These are phyloP conservation scores for Umbelopsis vinacea DNA, from an alignment of 192 early-diverging fungal genomes.

Conservation along the genomic window DNA sequence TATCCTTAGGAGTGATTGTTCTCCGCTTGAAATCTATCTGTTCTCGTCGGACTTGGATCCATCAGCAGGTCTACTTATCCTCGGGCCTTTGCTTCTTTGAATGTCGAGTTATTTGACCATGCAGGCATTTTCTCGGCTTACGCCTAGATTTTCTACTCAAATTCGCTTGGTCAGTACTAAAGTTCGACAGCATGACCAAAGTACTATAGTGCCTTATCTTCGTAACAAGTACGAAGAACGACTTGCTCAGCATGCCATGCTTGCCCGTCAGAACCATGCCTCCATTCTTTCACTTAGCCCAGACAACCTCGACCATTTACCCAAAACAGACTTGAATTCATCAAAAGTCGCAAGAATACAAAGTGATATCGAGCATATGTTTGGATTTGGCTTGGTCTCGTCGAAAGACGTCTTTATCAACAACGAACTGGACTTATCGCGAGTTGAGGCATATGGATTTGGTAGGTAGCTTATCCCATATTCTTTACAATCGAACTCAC, in stretches of 20 bases:
- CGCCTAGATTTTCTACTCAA: neutral
- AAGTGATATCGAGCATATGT: slow-evolving; percentile 14
- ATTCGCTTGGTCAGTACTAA: neutral
- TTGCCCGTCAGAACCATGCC: neutral
- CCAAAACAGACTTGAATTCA: neutral
- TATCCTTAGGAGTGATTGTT: neutral
- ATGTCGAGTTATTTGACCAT: neutral
- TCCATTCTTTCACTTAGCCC: neutral
- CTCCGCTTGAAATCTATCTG: neutral
- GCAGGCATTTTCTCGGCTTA: neutral
- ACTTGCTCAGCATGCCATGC: slow-evolving; percentile 12
- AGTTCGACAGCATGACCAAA: neutral
- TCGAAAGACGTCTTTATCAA: slow-evolving; percentile 57
- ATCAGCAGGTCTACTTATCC: too few species aligned
- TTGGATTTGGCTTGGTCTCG: slow-evolving; percentile 27
- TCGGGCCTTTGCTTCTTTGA: too few species aligned
- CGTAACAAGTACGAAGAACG: slow-evolving; percentile 8
- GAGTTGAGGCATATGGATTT: slow-evolving; percentile 61
- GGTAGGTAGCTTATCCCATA: neutral
- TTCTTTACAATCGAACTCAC: too few species aligned
- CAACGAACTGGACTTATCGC: slow-evolving; percentile 57
- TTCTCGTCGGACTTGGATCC: neutral
- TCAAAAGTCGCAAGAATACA: neutral
- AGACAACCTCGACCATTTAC: neutral
- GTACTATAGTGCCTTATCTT: slow-evolving; percentile 1